Evolutionary conservation across 2,329 filamentous ascomycete species (phyloP), one percentile per base, ranked within the genome.

Genomic region (Aspergillus aculeatinus): DNA sequence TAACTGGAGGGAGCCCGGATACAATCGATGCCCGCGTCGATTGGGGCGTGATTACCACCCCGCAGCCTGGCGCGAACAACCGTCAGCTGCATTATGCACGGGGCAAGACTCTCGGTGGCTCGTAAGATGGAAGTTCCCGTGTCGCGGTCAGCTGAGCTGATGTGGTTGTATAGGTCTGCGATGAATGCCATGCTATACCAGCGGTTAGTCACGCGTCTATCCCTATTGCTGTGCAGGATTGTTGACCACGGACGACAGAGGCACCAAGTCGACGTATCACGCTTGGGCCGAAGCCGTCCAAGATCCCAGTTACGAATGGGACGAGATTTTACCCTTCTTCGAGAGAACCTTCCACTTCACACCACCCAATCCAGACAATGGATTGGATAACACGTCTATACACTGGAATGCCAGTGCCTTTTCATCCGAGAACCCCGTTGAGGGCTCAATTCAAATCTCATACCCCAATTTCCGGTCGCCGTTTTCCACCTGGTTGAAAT

Each of bases 251-350:
- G 5, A 16, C 23, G 19, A 19, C 19, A 60, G 71, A 19, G 68
- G 66, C 1, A 76, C 72, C 2, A 62, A 62, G 12, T 70, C 64
- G 2, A 61, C 69, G 5, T 70, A 72, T 51, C 63, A 73, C 50
- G 51, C 61, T 51, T 77, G 75, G 75, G 73, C 74, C 0, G 68
- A 76, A 42, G 58, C 64, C 19, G 74, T 76, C 7, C 71, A 64
- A 1, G 73, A 77, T 29, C 12, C 10, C 16, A 48, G 53, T 6
- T 62, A 42, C 50, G 35, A 16, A 1, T 62, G 58, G 52, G 54
- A 62, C 21, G 51, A 55, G 25, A 47, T 62, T 14, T 27, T 57
- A 16, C 60, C 57, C 7, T 60, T 51, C 33, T 62, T 62, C 50
- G 52, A 60, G 23, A 57, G 60, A n/a, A 62, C 49, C 29, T 50